Percentiles rank a stretch among this genome's conserved stretches.
Conservation (phyloP, 495 filamentous ascomycete species). For the Penicillium odoratum region DNA sequence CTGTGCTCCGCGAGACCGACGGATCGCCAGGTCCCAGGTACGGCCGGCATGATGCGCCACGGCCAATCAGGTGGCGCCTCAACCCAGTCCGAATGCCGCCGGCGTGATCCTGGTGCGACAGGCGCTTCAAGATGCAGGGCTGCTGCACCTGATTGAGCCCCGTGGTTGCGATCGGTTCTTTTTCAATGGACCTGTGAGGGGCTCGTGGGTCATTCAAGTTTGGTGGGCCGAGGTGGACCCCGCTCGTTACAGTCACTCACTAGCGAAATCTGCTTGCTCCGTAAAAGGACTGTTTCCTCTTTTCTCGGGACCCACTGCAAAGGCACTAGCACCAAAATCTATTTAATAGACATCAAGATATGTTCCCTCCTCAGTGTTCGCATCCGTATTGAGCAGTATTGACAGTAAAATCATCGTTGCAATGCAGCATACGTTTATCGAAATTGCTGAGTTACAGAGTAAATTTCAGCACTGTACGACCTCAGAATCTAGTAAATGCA, state of each 20-base stretch:
- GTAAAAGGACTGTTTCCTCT: too few relatives aligned
- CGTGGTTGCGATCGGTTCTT: slow-evolving; percentile 3
- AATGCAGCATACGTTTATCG: too few relatives aligned
- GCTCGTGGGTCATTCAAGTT: slow-evolving; percentile 1
- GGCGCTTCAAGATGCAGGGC: slow-evolving; percentile 20
- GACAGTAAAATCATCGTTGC: too few relatives aligned
- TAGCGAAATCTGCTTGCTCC: too few relatives aligned
- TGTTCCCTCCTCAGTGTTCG: too few relatives aligned
- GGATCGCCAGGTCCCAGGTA: slow-evolving; percentile 25
- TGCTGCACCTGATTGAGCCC: slow-evolving; percentile 10
- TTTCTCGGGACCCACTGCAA: too few relatives aligned
- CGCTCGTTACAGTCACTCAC: neutral
- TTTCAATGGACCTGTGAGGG: neutral
- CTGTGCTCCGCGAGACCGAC: slow-evolving; percentile 16
- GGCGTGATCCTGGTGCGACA: slow-evolving; percentile 20
- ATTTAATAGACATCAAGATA: too few relatives aligned
- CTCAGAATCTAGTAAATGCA: too few relatives aligned
- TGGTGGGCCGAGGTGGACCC: slow-evolving; percentile 6
- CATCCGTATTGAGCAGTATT: too few relatives aligned
- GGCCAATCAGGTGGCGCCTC: slow-evolving; percentile 16
- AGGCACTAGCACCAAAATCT: too few relatives aligned
- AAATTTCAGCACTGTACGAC: too few relatives aligned
- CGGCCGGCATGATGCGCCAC: slow-evolving; percentile 8
- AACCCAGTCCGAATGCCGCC: slow-evolving; percentile 12
- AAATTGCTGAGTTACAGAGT: too few relatives aligned